Percentiles rank a stretch among this genome's conserved stretches.
These are phyloP conservation scores for Chlorella variabilis DNA, from an alignment of 163 green algal species.

Conservation along the genomic window DNA sequence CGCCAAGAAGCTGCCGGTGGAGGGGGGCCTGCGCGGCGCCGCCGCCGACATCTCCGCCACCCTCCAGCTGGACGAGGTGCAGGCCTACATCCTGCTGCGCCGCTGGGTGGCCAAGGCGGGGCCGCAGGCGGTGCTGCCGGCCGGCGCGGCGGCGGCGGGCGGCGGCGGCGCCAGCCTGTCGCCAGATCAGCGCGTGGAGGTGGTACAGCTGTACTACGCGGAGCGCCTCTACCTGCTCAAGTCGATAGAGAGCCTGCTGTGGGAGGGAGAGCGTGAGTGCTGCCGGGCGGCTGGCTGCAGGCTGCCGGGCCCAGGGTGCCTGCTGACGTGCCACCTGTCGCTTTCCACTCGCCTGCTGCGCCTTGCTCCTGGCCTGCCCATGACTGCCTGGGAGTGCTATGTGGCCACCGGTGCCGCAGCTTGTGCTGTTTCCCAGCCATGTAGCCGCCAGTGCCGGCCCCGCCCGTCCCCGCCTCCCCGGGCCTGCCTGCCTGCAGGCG, in stretches of 20 bases:
- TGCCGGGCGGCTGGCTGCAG: too few relatives aligned
- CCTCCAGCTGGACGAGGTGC: slow-evolving; percentile 49
- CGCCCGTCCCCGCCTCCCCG: background rate
- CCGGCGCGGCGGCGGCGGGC: background rate
- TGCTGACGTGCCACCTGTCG: too few relatives aligned
- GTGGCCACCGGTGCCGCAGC: too few relatives aligned
- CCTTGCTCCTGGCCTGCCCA: background rate
- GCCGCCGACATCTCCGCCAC: slow-evolving; percentile 20
- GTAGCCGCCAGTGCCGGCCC: too few relatives aligned
- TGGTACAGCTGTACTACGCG: slow-evolving; percentile 33
- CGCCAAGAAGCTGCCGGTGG: slow-evolving; percentile 37
- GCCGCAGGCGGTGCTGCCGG: background rate
- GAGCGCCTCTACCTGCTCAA: slow-evolving; percentile 47
- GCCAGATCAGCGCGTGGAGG: slow-evolving; percentile 19
- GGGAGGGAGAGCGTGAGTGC: slow-evolving; percentile 40
- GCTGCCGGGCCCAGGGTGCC: background rate
- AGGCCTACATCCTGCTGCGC: slow-evolving; percentile 57
- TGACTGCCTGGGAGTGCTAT: too few relatives aligned
- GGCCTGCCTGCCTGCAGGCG: slow-evolving; percentile 3
- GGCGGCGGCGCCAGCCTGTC: slow-evolving; percentile 7
- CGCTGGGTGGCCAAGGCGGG: slow-evolving; percentile 41
- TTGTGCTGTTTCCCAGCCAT: too few relatives aligned
- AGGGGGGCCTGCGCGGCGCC: slow-evolving; percentile 19
- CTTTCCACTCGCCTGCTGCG: background rate
- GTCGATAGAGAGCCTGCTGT: slow-evolving; percentile 44